Percentiles rank a stretch among this genome's conserved stretches.
Evolutionary conservation across 2,329 filamentous ascomycete genomes (phyloP).

Genomic region (Akanthomyces lecanii): DNA sequence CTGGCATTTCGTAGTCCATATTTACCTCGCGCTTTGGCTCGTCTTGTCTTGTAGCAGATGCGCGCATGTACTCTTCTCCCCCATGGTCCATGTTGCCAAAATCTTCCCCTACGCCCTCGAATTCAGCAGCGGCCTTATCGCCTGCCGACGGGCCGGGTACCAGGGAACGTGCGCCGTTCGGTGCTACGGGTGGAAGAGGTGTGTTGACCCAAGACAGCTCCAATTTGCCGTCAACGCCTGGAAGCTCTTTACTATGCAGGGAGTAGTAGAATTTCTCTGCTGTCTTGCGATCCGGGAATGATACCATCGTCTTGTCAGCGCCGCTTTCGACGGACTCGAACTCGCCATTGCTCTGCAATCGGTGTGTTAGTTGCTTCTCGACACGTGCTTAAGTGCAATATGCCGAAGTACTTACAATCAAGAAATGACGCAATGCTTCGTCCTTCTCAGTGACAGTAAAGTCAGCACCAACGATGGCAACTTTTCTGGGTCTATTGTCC

Average conservation of each 20-base stretch:
- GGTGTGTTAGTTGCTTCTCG: background rate
- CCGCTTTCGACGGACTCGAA: slow-evolving; percentile 54
- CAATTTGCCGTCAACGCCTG: slow-evolving; percentile 57
- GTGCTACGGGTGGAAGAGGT: slow-evolving; percentile 24
- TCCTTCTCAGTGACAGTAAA: slow-evolving; percentile 60
- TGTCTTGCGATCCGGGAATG: slow-evolving; percentile 64
- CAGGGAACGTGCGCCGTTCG: background rate
- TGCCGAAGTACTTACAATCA: slow-evolving; percentile 52
- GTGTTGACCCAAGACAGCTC: slow-evolving; percentile 59
- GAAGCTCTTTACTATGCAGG: slow-evolving; percentile 53
- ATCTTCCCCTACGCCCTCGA: background rate
- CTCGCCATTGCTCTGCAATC: slow-evolving; percentile 55
- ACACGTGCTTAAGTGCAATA: too few species aligned
- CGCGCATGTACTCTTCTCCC: slow-evolving; percentile 18
- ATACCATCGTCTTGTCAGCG: slow-evolving; percentile 47
- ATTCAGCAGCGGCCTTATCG: slow-evolving; percentile 18
- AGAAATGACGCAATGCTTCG: slow-evolving; percentile 65
- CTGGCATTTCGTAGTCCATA: slow-evolving; percentile 53
- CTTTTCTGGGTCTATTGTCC: slow-evolving; percentile 69
- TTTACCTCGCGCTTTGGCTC: slow-evolving; percentile 34
- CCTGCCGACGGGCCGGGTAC: slow-evolving; percentile 16
- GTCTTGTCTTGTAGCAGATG: slow-evolving; percentile 19
- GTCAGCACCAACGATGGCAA: slow-evolving; percentile 61
- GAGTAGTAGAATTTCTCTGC: slow-evolving; percentile 66
- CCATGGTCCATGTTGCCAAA: slow-evolving; percentile 23